Evolutionary conservation across 2,329 filamentous ascomycete genomes (phyloP).

Genomic region (Penicillium griseofulvum): DNA sequence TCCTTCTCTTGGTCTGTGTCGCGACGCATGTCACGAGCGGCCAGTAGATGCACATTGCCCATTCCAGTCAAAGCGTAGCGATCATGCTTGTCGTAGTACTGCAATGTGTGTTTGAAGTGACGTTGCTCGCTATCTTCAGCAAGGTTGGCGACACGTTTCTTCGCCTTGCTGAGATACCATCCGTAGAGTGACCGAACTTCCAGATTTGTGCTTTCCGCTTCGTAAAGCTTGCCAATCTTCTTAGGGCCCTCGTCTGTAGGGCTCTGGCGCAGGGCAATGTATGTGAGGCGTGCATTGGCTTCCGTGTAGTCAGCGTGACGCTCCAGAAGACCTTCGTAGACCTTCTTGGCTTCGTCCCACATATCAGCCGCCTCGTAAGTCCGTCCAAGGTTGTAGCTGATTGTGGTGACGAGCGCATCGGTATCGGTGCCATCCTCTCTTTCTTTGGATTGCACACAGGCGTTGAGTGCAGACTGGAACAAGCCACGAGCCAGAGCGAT

Average conservation of each 20-base stretch:
- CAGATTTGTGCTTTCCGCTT: constrained; percentile 77
- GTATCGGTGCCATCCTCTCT: constrained; percentile 75
- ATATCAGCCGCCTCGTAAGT: constrained; percentile 86
- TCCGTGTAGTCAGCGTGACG: constrained; percentile 92
- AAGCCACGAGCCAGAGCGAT: constrained; percentile 75
- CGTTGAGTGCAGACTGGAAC: constrained; percentile 87
- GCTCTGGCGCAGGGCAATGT: constrained; percentile 78
- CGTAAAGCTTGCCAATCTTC: constrained; percentile 78
- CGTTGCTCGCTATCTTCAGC: constrained; percentile 87
- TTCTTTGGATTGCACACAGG: constrained; percentile 77
- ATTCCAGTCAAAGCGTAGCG: constrained; percentile 94
- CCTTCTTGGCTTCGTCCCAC: constrained; percentile 76
- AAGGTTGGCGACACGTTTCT: constrained; percentile 76
- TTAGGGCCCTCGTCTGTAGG: constrained; percentile 85
- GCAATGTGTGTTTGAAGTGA: constrained; percentile 93
- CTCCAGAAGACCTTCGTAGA: constrained; percentile 81
- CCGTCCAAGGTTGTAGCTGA: constrained; percentile 92
- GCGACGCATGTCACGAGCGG: constrained; percentile 90
- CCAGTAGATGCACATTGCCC: constrained; percentile 88
- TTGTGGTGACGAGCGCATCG: constrained; percentile 89
- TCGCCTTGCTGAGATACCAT: constrained; percentile 89
- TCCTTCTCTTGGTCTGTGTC: constrained; percentile 87
- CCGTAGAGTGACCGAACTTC: constrained; percentile 92
- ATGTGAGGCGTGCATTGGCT: constrained; percentile 81
- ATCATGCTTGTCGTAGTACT: constrained; percentile 95